phyloP scores from a whole-genome alignment of 108 stramenopile species.

The Cyclotella choctawhatcheeana region DNA sequence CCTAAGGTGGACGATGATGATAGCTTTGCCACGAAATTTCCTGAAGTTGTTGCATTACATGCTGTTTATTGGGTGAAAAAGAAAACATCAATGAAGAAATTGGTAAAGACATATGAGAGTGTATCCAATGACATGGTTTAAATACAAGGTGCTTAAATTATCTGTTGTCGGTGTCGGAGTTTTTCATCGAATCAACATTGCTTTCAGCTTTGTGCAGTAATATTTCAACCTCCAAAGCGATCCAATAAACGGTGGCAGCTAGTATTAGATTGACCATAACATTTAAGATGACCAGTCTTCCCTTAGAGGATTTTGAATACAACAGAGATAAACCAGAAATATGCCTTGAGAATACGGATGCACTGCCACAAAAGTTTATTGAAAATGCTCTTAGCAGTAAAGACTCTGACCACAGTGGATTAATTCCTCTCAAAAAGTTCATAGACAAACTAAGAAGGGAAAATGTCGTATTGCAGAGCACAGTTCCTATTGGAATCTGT shows the following conservation, averaged over 20 bases:
- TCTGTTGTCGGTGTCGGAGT: too few relatives aligned
- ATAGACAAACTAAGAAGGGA: constrained; percentile 29
- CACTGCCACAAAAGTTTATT: constrained; percentile 43
- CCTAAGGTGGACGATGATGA: constrained; percentile 76
- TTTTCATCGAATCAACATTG: too few relatives aligned
- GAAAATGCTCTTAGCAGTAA: constrained; percentile 30
- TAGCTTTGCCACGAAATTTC: constrained; percentile 56
- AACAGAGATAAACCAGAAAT: constrained; percentile 36
- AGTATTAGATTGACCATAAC: constrained; percentile 36
- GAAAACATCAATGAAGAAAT: constrained; percentile 47
- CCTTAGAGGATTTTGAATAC: constrained; percentile 17
- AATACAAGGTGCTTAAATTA: not conserved
- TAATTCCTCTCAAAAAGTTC: constrained; percentile 14
- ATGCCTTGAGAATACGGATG: constrained; percentile 45
- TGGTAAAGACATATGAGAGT: constrained; percentile 42
- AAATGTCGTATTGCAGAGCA: constrained; percentile 43
- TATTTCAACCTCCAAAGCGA: constrained; percentile 36
- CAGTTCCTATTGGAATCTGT: constrained; percentile 35
- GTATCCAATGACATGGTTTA: not conserved
- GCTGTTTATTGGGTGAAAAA: constrained; percentile 75
- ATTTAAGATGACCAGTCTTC: constrained; percentile 24
- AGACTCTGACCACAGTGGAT: constrained; percentile 30
- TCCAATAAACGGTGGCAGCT: constrained; percentile 42
- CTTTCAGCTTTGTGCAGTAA: not conserved
- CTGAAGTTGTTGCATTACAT: constrained; percentile 56